phyloP scores from a whole-genome alignment of 2,329 filamentous ascomycete genomes.

The Diaporthe longicolla region DNA sequence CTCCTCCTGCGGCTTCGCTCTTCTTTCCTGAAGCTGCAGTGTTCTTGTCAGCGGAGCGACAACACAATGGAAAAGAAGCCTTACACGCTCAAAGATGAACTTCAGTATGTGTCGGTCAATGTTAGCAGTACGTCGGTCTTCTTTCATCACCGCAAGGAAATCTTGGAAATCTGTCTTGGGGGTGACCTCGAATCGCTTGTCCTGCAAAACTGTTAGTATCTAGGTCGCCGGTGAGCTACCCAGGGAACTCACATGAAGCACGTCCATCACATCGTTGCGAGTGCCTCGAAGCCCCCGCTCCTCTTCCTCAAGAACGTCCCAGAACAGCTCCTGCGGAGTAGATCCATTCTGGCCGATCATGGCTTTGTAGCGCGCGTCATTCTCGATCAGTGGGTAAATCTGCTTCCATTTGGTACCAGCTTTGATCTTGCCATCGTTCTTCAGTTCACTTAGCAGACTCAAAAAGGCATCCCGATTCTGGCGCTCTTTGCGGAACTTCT shows the following conservation, averaged over 20 bases:
- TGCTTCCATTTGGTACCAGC: conserved; percentile 92
- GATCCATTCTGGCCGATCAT: conserved; percentile 90
- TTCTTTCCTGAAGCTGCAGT: conserved; percentile 83
- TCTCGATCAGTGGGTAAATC: conserved; percentile 79
- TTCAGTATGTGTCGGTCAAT: conserved; percentile 84
- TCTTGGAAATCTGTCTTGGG: conserved; percentile 90
- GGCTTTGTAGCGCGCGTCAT: conserved; percentile 85
- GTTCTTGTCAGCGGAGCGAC: conserved; percentile 46
- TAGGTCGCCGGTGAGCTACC: conserved; percentile 39
- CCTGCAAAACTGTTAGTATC: conserved; percentile 67
- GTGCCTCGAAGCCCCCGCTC: conserved; percentile 87
- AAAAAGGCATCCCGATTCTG: conserved; percentile 88
- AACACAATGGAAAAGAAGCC: conserved; percentile 47
- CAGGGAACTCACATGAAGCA: conserved; percentile 79
- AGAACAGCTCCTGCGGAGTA: conserved; percentile 91
- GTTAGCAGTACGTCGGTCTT: conserved; percentile 89
- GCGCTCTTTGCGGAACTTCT: conserved; percentile 84
- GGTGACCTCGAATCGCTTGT: conserved; percentile 92
- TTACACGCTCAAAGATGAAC: conserved; percentile 86
- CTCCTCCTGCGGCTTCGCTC: conserved; percentile 84
- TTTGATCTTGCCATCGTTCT: conserved; percentile 84
- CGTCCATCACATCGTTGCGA: conserved; percentile 87
- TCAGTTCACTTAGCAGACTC: conserved; percentile 80
- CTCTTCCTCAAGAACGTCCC: conserved; percentile 95
- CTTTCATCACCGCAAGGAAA: conserved; percentile 85